Evolutionary conservation across 495 filamentous ascomycete genomes (phyloP), one percentile per base, ranked within the genome.

Genomic region (Aspergillus panamensis): DNA sequence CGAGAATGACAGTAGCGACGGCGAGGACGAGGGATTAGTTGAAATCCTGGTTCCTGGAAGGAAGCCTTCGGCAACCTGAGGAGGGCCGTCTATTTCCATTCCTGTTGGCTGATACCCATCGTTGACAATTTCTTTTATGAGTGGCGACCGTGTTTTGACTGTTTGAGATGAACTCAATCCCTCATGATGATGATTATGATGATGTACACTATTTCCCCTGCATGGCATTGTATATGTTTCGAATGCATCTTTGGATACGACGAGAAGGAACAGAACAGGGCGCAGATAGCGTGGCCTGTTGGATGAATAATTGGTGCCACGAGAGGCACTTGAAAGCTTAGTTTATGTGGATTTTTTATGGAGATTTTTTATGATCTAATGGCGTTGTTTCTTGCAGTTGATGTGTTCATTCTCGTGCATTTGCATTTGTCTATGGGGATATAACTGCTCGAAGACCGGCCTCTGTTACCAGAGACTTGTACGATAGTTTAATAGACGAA

Each of bases 21-120:
- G 74, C 12, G 76, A 79, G 47, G 75, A 77, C 55, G 77, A 79
- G 17, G 77, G 77, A 19, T 65, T 79, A 10, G 77, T 79, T n/a
- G 77, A 79, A 55, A 80, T 78, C 12, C 55, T 74, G 20, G 74
- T 77, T 14, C 76, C 76, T 29, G 71, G 72, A 31, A 68, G 70
- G 47, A 79, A 73, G 59, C 68, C 75, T 69, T 70, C 43, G 67
- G 65, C 50, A 35, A 53, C 51, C 8, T 45, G 32, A 31, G 25
- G 19, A 7, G 50, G 32, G 19, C 37, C 54, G 9, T 50, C 47
- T 39, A 25, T 17, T 37, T 49, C 8, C 19, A 50, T 31, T 10
- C 32, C 39, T 43, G 47, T 42, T 50, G n/a, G 49, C 47, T 45
- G 19, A 17, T 43, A 16, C 17, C 13, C 33, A 14, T 32, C 47